A percentile compares a stretch with the other conserved stretches of the same genome.
Evolutionary conservation across 768 basidiomycete species (phyloP).

Genomic region (Ramaria sp.): DNA sequence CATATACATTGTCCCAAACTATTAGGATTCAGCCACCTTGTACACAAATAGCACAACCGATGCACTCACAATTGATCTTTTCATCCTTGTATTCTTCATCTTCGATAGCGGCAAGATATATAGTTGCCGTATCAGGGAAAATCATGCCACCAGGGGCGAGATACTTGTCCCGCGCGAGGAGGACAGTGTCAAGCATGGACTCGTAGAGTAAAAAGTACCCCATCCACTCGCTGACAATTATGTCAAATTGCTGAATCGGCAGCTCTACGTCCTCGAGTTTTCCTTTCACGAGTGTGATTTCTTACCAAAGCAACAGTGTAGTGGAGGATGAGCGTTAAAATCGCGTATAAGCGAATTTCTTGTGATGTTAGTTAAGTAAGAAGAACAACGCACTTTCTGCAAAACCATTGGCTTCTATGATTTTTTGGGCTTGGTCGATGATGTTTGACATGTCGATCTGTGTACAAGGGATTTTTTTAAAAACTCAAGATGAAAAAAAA

Average conservation of each 20-base stretch:
- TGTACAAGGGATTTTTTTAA: background rate
- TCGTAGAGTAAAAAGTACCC: slow-evolving; percentile 99
- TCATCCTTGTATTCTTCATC: slow-evolving; percentile 99
- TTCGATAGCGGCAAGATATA: slow-evolving; percentile 95
- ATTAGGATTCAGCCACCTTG: slow-evolving; percentile 6
- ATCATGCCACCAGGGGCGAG: slow-evolving; percentile 84
- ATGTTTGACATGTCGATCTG: slow-evolving; percentile 99
- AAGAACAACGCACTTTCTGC: slow-evolving; percentile 61
- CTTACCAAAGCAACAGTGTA: slow-evolving; percentile 28
- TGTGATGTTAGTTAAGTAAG: slow-evolving; percentile 6
- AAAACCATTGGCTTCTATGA: slow-evolving; percentile 94
- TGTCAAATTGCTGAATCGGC: slow-evolving; percentile 88
- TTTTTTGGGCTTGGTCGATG: slow-evolving; percentile 97
- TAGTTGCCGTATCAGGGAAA: slow-evolving; percentile 89
- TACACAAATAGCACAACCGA: background rate
- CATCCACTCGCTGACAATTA: slow-evolving; percentile 99
- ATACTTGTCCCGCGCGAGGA: slow-evolving; percentile 94
- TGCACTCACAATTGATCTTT: slow-evolving; percentile 90
- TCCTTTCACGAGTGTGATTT: slow-evolving; percentile 92
- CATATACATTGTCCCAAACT: slow-evolving; percentile 99
- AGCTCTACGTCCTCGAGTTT: slow-evolving; percentile 91
- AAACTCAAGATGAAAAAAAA: background rate
- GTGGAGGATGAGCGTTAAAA: too few relatives aligned
- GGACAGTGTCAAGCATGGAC: slow-evolving; percentile 98
- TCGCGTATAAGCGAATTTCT: too few relatives aligned